Evolutionary conservation across 164 flowering plant genomes (phyloP), one percentile per base, ranked within the genome.

Genomic region (Kingdonia uniflora): DNA sequence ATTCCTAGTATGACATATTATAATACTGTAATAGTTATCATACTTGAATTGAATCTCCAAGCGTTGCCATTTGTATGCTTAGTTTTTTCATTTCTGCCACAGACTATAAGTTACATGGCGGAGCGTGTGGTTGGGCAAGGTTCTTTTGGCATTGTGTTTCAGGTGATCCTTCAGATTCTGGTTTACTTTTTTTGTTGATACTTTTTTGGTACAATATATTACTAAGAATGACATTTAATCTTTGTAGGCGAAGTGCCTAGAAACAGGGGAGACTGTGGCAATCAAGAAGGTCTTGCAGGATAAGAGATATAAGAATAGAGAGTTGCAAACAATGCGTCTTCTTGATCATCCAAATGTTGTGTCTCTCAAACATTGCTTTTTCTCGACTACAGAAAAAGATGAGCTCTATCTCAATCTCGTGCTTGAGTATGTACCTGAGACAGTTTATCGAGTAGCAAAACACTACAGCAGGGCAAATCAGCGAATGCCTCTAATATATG

Each of bases 31-130:
- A 29, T 29, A 8, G 35, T 29, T 8, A 8, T 29, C 4, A 8
- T 8, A 29, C 35, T 29, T 29, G 35, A 4, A 8, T 8, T 29
- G 4, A 29, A 29, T 3, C 35, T 29, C 35, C 8, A 8, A 8
- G 8, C 8, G 35, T 19, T 21, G 13, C 24, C 20, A 23, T n/a
- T 44, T 7, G 11, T 5, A n/a, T 35, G 57, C 39, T 59, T 38
- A 17, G 11, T 25, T 55, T 11, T 38, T 17, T 29, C 12, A 19
- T 42, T 29, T 43, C 26, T 54, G 1, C 33, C 40, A 50, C 71
- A 80, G 87, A 80, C 84, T 11, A 77, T 83, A 51, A 80, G 87
- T 59, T 79, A 80, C 74, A 82, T 82, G 90, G 90, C 90, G 3
- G 90, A 82, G 68, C 82, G 90, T 26, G 73, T 71, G 52, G 87